Percentiles rank a stretch among this genome's conserved stretches.
Evolutionary conservation across 768 basidiomycete species (phyloP).

Genomic region (Gloeopeniophorella convolvens): DNA sequence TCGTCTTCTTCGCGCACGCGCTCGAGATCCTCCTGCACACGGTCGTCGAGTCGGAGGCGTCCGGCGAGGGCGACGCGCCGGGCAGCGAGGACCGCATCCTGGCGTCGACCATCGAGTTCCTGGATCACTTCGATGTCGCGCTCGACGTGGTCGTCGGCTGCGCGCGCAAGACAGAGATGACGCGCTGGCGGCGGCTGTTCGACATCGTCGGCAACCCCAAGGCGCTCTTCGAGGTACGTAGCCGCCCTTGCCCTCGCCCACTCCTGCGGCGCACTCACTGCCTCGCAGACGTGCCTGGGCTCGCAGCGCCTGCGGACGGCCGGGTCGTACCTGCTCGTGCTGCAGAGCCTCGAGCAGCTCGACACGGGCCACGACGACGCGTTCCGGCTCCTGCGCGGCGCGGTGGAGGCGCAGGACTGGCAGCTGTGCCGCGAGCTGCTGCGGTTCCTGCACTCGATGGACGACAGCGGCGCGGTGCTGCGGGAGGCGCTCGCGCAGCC

Average conservation of each 20-base stretch:
- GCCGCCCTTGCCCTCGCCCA: background rate
- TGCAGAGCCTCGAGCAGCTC: constrained; percentile 89
- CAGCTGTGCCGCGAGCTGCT: constrained; percentile 87
- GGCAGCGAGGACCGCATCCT: constrained; percentile 34
- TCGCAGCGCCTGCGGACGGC: constrained; percentile 79
- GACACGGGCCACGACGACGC: constrained; percentile 77
- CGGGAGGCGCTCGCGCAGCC: constrained; percentile 52
- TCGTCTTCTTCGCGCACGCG: constrained; percentile 91
- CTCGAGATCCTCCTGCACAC: constrained; percentile 92
- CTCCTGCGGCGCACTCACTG: background rate
- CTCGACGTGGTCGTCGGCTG: constrained; percentile 94
- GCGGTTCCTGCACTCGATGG: constrained; percentile 88
- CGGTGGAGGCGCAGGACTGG: constrained; percentile 77
- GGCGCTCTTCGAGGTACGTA: constrained; percentile 75
- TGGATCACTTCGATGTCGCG: constrained; percentile 89
- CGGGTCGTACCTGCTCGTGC: constrained; percentile 84
- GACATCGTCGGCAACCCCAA: constrained; percentile 88
- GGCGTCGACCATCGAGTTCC: constrained; percentile 72
- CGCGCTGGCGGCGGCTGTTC: constrained; percentile 85
- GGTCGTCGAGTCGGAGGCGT: constrained; percentile 80
- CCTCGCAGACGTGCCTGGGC: constrained; percentile 59
- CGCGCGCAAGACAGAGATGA: constrained; percentile 93
- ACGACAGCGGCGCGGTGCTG: constrained; percentile 73
- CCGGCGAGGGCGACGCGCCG: constrained; percentile 18
- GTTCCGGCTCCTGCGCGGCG: constrained; percentile 69